These are phyloP conservation scores for Leucocoprinus sp. DNA, from an alignment of 768 basidiomycete species.

Conservation along the genomic window DNA sequence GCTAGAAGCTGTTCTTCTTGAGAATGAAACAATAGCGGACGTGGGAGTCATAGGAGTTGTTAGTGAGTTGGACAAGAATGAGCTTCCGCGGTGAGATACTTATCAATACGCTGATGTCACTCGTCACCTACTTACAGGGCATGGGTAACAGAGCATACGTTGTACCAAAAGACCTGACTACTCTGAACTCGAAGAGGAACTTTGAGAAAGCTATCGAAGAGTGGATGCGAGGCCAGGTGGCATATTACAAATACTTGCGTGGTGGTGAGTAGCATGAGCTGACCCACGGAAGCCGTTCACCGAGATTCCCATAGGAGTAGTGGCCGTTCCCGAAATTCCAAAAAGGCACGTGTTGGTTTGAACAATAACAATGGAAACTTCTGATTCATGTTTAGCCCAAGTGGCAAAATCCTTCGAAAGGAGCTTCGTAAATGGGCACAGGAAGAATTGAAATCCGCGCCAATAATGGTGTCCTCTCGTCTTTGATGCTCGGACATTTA, in stretches of 20 bases:
- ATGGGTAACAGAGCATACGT: conserved; percentile 36
- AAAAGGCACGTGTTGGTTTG: conserved; percentile 31
- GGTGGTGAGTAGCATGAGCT: conserved; percentile 33
- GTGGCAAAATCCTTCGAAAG: conserved; percentile 15
- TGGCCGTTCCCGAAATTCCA: conserved; percentile 41
- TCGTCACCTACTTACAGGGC: too few relatives aligned
- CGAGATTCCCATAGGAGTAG: conserved; percentile 34
- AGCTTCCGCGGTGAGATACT: conserved; percentile 59
- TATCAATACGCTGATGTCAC: too few relatives aligned
- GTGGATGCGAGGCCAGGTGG: conserved; percentile 50
- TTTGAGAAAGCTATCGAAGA: conserved; percentile 36
- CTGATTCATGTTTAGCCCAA: conserved; percentile 4
- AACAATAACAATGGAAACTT: conserved; percentile 5
- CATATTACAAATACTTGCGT: conserved; percentile 52
- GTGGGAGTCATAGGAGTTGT: conserved; percentile 59
- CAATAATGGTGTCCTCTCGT: conserved; percentile 2
- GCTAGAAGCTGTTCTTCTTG: conserved; percentile 52
- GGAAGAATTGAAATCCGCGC: neutral
- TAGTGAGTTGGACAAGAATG: conserved; percentile 44
- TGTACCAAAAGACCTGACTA: conserved; percentile 23
- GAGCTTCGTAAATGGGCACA: conserved; percentile 14
- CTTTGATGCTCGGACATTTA: neutral
- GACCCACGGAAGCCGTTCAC: neutral
- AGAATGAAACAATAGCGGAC: conserved; percentile 53
- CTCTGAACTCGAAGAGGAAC: conserved; percentile 16